phyloP scores from a whole-genome alignment of 2,329 filamentous ascomycete species.

The Fusarium pseudocircinatum region DNA sequence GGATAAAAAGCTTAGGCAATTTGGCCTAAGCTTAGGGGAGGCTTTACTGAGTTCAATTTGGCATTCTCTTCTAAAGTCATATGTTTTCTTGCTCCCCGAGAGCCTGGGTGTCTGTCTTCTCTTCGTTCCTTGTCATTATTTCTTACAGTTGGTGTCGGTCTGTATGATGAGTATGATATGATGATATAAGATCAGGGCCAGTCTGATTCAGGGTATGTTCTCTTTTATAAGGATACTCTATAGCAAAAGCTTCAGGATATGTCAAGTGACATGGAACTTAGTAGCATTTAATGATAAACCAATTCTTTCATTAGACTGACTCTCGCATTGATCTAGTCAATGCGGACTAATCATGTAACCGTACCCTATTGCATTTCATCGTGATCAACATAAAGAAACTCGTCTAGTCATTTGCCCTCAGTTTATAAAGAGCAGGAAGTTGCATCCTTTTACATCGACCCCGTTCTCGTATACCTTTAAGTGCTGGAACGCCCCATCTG shows the following conservation, averaged over 20 bases:
- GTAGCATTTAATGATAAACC: background rate
- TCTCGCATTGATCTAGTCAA: background rate
- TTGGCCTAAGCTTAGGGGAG: background rate
- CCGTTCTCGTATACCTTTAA: background rate
- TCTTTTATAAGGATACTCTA: conserved; percentile 5
- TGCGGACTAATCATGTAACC: conserved; percentile 7
- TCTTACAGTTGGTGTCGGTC: background rate
- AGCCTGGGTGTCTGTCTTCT: background rate
- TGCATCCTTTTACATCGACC: background rate
- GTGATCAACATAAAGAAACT: conserved; percentile 31
- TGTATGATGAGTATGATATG: background rate
- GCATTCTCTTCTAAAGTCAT: background rate
- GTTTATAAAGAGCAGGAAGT: conserved; percentile 3
- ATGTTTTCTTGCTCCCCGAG: background rate
- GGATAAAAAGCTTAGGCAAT: background rate
- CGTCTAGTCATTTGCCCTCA: conserved; percentile 28
- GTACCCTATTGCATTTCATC: conserved; percentile 15
- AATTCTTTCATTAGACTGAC: conserved; percentile 2
- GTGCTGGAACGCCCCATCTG: background rate
- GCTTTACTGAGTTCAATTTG: background rate
- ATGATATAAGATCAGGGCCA: background rate
- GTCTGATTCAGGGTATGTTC: background rate
- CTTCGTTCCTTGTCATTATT: background rate
- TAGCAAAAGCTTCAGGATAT: background rate
- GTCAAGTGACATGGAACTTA: background rate